Evolutionary conservation across 1,139 yeast species (phyloP).

Genomic region (Diutina mesorugosa): DNA sequence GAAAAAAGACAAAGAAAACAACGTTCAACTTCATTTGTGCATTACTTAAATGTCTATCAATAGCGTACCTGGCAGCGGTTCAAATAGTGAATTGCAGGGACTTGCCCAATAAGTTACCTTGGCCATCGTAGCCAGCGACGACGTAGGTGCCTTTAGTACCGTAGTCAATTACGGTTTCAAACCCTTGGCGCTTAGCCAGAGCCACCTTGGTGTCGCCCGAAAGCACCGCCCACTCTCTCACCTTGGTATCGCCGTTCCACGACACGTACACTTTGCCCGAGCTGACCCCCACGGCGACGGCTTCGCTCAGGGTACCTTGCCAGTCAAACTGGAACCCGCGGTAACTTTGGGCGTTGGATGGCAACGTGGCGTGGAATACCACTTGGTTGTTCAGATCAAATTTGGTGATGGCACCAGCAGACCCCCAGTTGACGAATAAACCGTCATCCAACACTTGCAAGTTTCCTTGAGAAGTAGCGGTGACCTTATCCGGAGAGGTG

Average conservation of each 20-base stretch:
- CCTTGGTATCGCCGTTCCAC: conserved; percentile 28
- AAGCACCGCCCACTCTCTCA: conserved; percentile 16
- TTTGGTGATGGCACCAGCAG: conserved; percentile 25
- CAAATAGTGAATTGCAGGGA: neutral
- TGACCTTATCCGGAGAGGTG: conserved; percentile 14
- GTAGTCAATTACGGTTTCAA: neutral
- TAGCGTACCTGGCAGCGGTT: too few relatives aligned
- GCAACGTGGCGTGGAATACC: conserved; percentile 19
- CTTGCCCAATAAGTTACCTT: neutral
- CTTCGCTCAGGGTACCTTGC: conserved; percentile 21
- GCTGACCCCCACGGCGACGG: conserved; percentile 15
- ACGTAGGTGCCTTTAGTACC: neutral
- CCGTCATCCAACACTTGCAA: conserved; percentile 21
- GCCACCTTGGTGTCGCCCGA: conserved; percentile 4
- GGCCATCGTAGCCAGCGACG: neutral
- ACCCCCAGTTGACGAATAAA: conserved; percentile 27
- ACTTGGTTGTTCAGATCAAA: conserved; percentile 14
- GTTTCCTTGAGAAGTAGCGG: conserved; percentile 25
- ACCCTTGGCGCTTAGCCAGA: neutral
- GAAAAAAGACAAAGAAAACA: too few relatives aligned
- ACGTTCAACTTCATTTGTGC: too few relatives aligned
- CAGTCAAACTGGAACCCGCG: conserved; percentile 24
- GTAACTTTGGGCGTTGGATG: conserved; percentile 17
- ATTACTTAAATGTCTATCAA: too few relatives aligned
- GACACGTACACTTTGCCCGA: conserved; percentile 14